Base-by-base conservation (phyloP, 129 eudicot species). In the Daucus carota region DNA sequence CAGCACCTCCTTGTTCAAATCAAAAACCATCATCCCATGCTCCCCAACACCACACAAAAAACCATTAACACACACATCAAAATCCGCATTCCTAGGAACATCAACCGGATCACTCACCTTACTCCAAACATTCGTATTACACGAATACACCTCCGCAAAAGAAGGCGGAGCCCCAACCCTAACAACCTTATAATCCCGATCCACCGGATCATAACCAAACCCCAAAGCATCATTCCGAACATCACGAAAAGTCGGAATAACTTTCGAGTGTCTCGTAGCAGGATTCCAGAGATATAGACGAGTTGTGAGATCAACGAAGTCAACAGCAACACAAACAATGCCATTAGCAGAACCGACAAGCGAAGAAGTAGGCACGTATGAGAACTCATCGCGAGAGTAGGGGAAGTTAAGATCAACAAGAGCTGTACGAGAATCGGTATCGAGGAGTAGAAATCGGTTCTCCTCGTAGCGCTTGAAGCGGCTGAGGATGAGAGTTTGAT, bases 351-450 rank as follows among this genome's bases (percentile, higher is more conserved):
- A 46, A 46, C 22, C 52, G 16, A 46, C 22, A 46, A 46, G 5
- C 0, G 4, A 14, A 46, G 1, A 46, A 16, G 18, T n/a, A n/a
- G n/a, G n/a, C n/a, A n/a, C n/a, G n/a, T n/a, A n/a, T n/a, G n/a
- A n/a, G n/a, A 36, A 45, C 18, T 0, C 1, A 3, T 6, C 7
- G 4, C 18, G 52, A 6, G 5, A 2, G 16, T 16, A 0, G 0
- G 52, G 52, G 4, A 46, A 46, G 20, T 16, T 46, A 3, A 16
- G 22, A 46, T 46, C 6, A 46, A 4, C 22, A 85, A 88, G 33
- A 91, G 79, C 0, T 92, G 87, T 32, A 94, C 93, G 45, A 91
- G 85, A 76, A 88, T 83, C 1, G 95, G 82, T 92, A 88, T 0
- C 89, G 74, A 0, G 94, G 88, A 5, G 97, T 36, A 36, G 3